Base-by-base conservation (phyloP, 2,329 filamentous ascomycete species). In the Sporothrix globosa region DNA sequence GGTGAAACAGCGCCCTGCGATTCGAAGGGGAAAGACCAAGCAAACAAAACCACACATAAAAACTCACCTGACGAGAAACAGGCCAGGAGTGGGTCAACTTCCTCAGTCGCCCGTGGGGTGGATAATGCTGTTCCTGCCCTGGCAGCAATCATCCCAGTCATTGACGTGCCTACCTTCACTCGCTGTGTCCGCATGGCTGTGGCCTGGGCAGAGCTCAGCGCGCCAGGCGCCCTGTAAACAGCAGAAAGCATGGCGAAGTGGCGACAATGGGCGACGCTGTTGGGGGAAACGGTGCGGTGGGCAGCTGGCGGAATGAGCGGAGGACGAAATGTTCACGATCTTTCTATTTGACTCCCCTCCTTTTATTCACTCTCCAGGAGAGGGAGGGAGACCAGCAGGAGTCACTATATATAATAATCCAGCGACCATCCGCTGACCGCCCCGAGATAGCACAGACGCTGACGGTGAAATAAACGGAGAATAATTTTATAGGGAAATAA, bases 11-110 rank as follows among this genome's bases (percentile, higher is more conserved):
- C 27, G 58, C 24, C 13, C 39, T 44, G 39, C 10, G 39, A 21
- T 24, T 63, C 58, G 52, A 63, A 60, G 19, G 14, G 19, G 34
- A 52, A 50, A 48, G 63, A 58, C 50, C 13, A 58, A 60, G 54
- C 27, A 58, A 19, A 56, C 67, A 34, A 67, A 60, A 17, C 39
- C 30, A 44, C 52, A 58, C n/a, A 44, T 3, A 54, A 60, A 50
- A 67, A 70, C 73, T 70, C 73, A 73, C 73, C 72, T 70, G 70
- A 72, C 21, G 70, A 70, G 46, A 72, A 70, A 63, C 67, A 69
- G 52, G 41, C 67, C 70, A 73, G 67, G 72, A 73, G 73, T 73
- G 73, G 73, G 72, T 69, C 72, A 68, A 70, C 65, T 17, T 66
- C 34, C 34, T 34, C 67, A 4, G 39, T 46, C 5, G 60, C 21